These are phyloP conservation scores for Colletotrichum trifolii DNA, from an alignment of 2,329 filamentous ascomycete genomes.

Conservation along the genomic window DNA sequence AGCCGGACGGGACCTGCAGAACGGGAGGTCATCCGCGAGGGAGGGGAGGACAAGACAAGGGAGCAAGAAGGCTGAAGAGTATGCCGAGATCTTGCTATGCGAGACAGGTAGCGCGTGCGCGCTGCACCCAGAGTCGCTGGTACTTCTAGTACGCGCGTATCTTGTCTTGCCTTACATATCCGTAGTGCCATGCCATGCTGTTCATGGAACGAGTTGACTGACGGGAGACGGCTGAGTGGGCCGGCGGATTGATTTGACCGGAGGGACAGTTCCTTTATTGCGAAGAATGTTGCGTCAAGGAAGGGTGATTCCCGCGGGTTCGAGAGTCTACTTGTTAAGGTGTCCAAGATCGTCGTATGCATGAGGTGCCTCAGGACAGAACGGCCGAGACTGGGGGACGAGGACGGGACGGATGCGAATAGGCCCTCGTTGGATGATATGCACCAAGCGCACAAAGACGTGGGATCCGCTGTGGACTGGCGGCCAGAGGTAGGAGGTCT, in stretches of 20 bases:
- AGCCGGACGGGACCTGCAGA: constrained; percentile 20
- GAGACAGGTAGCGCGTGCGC: constrained; percentile 1
- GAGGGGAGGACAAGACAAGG: constrained; percentile 4
- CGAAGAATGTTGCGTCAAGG: constrained; percentile 20
- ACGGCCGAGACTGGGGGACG: constrained; percentile 7
- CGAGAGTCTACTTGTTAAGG: constrained; percentile 4
- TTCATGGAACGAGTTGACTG: not conserved
- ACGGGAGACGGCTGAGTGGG: constrained; percentile 11
- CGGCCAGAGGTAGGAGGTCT: constrained; percentile 6
- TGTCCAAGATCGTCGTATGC: not conserved
- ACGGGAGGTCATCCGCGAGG: constrained; percentile 12
- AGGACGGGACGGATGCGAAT: constrained; percentile 13
- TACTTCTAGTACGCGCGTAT: constrained; percentile 20
- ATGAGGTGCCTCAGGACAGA: constrained; percentile 10
- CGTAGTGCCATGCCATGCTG: constrained; percentile 2
- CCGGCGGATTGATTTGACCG: constrained; percentile 14
- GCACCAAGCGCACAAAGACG: constrained; percentile 16
- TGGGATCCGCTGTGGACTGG: constrained; percentile 11
- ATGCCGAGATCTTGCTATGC: constrained; percentile 20
- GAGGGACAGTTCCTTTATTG: constrained; percentile 16
- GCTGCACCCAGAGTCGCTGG: not conserved
- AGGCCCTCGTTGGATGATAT: constrained; percentile 16
- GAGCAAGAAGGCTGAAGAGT: constrained; percentile 8
- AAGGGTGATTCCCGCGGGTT: not conserved
- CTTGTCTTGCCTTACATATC: not conserved